These are phyloP conservation scores for Microbotryum lychnidis-dioicae DNA, from an alignment of 1,284 basidiomycete species.

Conservation along the genomic window DNA sequence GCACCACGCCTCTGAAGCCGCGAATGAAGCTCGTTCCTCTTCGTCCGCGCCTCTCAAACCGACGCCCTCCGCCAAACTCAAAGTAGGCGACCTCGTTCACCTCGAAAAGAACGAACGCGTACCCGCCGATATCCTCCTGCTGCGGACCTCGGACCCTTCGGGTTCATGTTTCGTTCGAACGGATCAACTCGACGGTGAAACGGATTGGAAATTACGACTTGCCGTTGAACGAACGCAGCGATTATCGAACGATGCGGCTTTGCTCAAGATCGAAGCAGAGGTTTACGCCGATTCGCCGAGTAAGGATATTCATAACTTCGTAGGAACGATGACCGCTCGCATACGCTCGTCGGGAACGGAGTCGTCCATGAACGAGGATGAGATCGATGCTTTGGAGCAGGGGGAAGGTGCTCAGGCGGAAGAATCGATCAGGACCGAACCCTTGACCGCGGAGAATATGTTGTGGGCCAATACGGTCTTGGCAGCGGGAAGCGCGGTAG, in stretches of 20 bases:
- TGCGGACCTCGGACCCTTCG: conserved; percentile 73
- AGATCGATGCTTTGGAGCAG: not conserved
- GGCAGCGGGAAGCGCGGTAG: conserved; percentile 86
- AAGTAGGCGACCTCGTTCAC: conserved; percentile 82
- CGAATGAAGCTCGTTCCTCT: conserved; percentile 5
- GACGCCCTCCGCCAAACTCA: conserved; percentile 77
- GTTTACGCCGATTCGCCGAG: conserved; percentile 89
- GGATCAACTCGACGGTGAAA: conserved; percentile 97
- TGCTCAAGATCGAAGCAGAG: conserved; percentile 68
- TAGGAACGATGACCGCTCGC: conserved; percentile 75
- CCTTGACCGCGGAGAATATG: conserved; percentile 84
- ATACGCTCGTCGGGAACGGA: conserved; percentile 33
- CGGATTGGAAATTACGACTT: conserved; percentile 95
- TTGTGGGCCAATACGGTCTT: conserved; percentile 97
- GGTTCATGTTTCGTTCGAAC: conserved; percentile 97
- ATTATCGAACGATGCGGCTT: conserved; percentile 55
- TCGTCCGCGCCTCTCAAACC: conserved; percentile 37
- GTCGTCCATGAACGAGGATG: conserved; percentile 15
- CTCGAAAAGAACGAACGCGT: conserved; percentile 97
- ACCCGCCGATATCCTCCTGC: conserved; percentile 84
- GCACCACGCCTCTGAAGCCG: conserved; percentile 11
- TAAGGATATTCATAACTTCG: conserved; percentile 94
- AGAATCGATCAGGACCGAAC: conserved; percentile 48
- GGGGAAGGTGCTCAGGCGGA: conserved; percentile 11
- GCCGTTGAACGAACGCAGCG: conserved; percentile 78